Conservation (phyloP, 139 green algal genomes). For the Closterium sp. region DNA sequence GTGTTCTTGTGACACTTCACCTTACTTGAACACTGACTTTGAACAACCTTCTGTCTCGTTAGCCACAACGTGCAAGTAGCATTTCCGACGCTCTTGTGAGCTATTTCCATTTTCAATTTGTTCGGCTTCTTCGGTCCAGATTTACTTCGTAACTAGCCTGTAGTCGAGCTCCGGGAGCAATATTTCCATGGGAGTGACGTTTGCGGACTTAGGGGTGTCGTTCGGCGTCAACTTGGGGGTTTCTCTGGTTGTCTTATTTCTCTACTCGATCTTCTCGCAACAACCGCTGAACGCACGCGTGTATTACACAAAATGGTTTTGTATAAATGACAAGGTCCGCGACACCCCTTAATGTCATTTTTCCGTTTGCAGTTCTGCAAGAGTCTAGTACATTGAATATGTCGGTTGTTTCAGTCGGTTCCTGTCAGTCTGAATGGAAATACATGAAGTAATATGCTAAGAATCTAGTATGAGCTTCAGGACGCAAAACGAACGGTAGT, state of each 20-base stretch:
- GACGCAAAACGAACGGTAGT: no score
- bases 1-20: neutral
- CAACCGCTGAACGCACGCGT: conserved; percentile 42
- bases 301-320: conserved; percentile 43
- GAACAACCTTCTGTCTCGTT: neutral
- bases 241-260: conserved; percentile 4
- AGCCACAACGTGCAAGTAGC: neutral
- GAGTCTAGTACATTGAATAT: no score
- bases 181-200: neutral
- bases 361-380: no score
- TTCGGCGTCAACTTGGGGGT: conserved; percentile 29
- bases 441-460: neutral
- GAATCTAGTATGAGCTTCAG: neutral
- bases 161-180: neutral
- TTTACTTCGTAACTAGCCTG: neutral
- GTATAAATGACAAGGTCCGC: conserved; percentile 22
- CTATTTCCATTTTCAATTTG: neutral
- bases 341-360: neutral
- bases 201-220: conserved; percentile 20
- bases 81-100: neutral
- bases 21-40: neutral
- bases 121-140: neutral
- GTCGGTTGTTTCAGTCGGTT: no score
- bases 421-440: no score
- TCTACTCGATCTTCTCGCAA: conserved; percentile 18